Conservation (phyloP, 108 stramenopile genomes). For the Cyclotella baltica region DNA sequence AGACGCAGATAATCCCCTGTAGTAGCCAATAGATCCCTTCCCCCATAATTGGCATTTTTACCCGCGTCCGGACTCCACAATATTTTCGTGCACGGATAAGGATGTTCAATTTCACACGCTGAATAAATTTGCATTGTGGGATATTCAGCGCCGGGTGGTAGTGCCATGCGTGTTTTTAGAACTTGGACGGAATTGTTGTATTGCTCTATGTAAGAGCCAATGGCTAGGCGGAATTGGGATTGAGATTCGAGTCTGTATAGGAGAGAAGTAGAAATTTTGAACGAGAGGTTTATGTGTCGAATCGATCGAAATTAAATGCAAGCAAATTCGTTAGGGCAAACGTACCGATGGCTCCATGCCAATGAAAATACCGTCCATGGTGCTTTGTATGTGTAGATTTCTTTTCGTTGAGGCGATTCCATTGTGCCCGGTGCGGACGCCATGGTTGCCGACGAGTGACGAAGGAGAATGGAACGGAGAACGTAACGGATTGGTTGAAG, state of each 20-base stretch:
- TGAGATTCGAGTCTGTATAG: conserved; percentile 58
- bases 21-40: conserved; percentile 93
- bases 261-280: neutral
- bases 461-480: too few species aligned
- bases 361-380: conserved; percentile 97
- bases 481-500: too few species aligned
- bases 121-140: conserved; percentile 59
- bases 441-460: too few species aligned
- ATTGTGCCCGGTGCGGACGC: conserved; percentile 47
- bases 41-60: conserved; percentile 32
- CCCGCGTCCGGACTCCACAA: conserved; percentile 83
- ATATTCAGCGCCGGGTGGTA: conserved; percentile 31
- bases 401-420: conserved; percentile 81
- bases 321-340: neutral
- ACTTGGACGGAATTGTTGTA: conserved; percentile 95
- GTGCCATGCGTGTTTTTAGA: conserved; percentile 57
- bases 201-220: conserved; percentile 97
- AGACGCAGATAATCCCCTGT: conserved; percentile 97
- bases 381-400: conserved; percentile 98
- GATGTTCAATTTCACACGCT: conserved; percentile 91
- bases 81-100: conserved; percentile 95
- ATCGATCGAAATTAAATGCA: too few species aligned
- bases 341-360: conserved; percentile 91
- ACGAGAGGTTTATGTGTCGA: too few species aligned
- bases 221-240: conserved; percentile 92